phyloP scores from a whole-genome alignment of 768 basidiomycete species.

The Ramaria sp. region DNA sequence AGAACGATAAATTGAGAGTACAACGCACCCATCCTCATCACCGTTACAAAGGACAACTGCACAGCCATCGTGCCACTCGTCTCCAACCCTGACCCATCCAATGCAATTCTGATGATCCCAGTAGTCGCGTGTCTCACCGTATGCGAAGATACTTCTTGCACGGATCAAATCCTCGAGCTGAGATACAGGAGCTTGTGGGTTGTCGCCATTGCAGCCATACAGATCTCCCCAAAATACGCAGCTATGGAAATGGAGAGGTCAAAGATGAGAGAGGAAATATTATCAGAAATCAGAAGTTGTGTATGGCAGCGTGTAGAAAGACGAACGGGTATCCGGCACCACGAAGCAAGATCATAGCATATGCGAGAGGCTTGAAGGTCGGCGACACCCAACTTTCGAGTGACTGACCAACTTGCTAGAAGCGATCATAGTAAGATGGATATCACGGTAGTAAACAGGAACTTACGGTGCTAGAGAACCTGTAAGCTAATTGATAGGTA shows the following conservation, averaged over 20 bases:
- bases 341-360: slow-evolving; percentile 68
- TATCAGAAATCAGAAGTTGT: background rate
- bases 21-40: slow-evolving; percentile 15
- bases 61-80: slow-evolving; percentile 13
- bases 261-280: background rate
- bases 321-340: slow-evolving; percentile 64
- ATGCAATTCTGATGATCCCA: slow-evolving; percentile 15
- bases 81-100: slow-evolving; percentile 14
- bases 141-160: slow-evolving; percentile 13
- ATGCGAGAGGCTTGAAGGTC: slow-evolving; percentile 71
- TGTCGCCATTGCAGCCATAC: slow-evolving; percentile 62
- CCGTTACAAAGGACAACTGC: slow-evolving; percentile 15
- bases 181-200: slow-evolving; percentile 22
- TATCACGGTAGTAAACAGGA: background rate
- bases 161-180: slow-evolving; percentile 13
- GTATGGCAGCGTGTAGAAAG: background rate
- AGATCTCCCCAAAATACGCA: slow-evolving; percentile 83
- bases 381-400: slow-evolving; percentile 67
- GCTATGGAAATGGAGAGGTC: slow-evolving; percentile 23
- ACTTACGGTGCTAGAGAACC: background rate
- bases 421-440: background rate
- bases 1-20: background rate
- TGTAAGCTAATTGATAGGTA: background rate
- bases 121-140: slow-evolving; percentile 14
- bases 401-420: slow-evolving; percentile 56